Evolutionary conservation across 1,284 basidiomycete species (phyloP).

Genomic region (Rhodotorula mucilaginosa): DNA sequence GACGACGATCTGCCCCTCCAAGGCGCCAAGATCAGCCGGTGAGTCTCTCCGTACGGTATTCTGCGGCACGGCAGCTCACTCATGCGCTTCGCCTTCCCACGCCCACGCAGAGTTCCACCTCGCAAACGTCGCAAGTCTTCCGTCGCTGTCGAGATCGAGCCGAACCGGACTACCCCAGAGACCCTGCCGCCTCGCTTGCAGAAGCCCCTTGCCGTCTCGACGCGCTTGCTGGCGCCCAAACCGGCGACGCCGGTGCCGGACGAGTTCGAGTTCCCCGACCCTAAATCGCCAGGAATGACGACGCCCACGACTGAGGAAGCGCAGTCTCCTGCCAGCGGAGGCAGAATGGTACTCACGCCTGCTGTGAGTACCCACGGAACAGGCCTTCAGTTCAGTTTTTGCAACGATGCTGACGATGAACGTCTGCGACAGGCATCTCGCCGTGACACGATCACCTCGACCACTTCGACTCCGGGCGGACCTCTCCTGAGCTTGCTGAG

Average conservation of each 20-base stretch:
- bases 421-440: constrained; percentile 8
- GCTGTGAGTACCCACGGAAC: not conserved
- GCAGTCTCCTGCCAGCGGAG: constrained; percentile 17
- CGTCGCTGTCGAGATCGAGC: constrained; percentile 7
- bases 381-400: not conserved
- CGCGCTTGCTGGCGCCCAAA: constrained; percentile 31
- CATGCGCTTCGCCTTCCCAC: not conserved
- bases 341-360: not conserved
- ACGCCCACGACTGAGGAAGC: constrained; percentile 25
- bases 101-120: constrained; percentile 15
- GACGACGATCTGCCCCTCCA: constrained; percentile 59
- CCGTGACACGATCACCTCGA: constrained; percentile 18
- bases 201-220: constrained; percentile 62
- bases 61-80: not conserved
- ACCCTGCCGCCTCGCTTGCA: constrained; percentile 62
- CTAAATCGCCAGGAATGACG: constrained; percentile 33
- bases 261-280: constrained; percentile 41
- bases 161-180: constrained; percentile 51
- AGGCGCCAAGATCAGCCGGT: constrained; percentile 36
- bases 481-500: constrained; percentile 32
- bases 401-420: not conserved
- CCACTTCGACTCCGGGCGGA: constrained; percentile 10
- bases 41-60: not conserved
- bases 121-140: constrained; percentile 24
- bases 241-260: constrained; percentile 21